Evolutionary conservation across 768 basidiomycete species (phyloP), one percentile per base, ranked within the genome.

Genomic region (Botryobasidium botryosum): DNA sequence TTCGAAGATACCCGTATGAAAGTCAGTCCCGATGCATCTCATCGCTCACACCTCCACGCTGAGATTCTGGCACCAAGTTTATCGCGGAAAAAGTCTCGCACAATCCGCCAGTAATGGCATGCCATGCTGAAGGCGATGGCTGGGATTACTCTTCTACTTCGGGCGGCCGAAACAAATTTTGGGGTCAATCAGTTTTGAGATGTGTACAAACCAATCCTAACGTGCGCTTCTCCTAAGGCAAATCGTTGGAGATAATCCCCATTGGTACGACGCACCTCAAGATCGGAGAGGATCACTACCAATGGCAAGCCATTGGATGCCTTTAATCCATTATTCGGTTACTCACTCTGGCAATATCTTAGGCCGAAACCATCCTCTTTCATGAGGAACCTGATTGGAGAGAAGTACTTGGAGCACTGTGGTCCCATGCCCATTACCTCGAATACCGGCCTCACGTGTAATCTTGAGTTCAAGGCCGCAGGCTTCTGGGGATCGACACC

Each of bases 291-390:
- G 79, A 85, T 56, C 61, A 64, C 45, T 90, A 74, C 58, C 65
- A 71, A 50, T 90, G 86, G 86, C 80, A 45, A 39, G 13, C 35
- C 23, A 40, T 48, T 36, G 41, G 35, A 40, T 21, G 43, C 44
- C 6, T 49, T 36, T 32, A 31, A 5, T 21, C 25, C 43, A 48
- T 40, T 35, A 18, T 41, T 31, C 18, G 18, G 23, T 3, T 8
- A 2, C 32, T 45, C 1, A 27, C 25, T 42, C 29, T n/a, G 10
- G 32, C 38, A 44, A 4, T 31, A 18, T 12, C 5, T 8, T 53
- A 86, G 86, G 85, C 78, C 72, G 38, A 83, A 79, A 51, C 86
- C 86, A 1, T 85, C 83, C 1, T 82, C 82, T 2, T 91, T 88
- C 61, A 76, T 88, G 67, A 67, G 86, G 49, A 88, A 88, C 60